Evolutionary conservation across 148 eudicot genomes (phyloP).

Genomic region (Chenopodium berlandieri): DNA sequence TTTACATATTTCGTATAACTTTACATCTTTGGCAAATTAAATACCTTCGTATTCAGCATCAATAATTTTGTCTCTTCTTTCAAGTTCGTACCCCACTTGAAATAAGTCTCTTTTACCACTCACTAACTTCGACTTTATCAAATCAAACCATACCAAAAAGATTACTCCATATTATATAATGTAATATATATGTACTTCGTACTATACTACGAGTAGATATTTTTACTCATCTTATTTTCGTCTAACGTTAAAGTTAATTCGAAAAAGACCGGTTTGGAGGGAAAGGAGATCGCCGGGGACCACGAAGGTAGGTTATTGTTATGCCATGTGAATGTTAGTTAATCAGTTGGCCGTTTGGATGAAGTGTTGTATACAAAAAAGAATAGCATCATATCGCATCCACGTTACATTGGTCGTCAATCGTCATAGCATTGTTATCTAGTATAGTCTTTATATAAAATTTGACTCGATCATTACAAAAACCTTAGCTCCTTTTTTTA

Average conservation of each 20-base stretch:
- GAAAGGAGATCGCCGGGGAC: neutral
- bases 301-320: neutral
- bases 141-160: no score
- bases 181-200: no score
- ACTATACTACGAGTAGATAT: no score
- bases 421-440: neutral
- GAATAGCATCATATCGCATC: neutral
- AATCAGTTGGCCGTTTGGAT: slow-evolving; percentile 26
- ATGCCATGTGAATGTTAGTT: slow-evolving; percentile 27
- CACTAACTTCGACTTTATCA: no score
- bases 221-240: no score
- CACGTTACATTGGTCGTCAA: neutral
- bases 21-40: no score
- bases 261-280: neutral
- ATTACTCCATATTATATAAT: no score
- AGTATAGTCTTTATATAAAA: neutral
- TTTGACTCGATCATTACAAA: neutral
- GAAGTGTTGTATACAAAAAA: slow-evolving; percentile 7
- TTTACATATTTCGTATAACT: no score
- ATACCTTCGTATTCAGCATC: no score
- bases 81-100: no score
- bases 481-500: neutral
- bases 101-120: no score
- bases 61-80: no score
- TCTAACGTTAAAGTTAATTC: neutral